Evolutionary conservation across 192 early-diverging fungal genomes (phyloP), one percentile per base, ranked within the genome.

Genomic region (Ambispora gerdemannii): DNA sequence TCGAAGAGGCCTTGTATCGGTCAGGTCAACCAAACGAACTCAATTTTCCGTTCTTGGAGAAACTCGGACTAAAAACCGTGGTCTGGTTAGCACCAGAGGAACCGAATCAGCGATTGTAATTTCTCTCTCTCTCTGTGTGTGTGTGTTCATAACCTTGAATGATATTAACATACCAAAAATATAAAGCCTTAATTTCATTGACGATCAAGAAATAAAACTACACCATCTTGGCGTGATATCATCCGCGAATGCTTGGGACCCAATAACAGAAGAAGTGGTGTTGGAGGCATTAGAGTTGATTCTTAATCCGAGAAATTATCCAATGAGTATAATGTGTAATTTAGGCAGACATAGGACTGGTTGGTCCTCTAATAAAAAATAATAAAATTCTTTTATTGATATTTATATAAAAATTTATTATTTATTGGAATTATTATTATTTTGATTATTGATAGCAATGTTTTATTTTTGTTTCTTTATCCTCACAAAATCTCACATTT

Each of bases 21-120:
- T 98, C 94, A 22, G 91, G 92, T 25, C 95, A 98, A 75, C 97
- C 97, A 17, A 98, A 99, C 75, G 97, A 99, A 81, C 88, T 99
- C 65, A 99, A 99, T 83, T 99, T 98, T 77, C 97, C 97, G 0
- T 97, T 98, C 73, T 85, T 99, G 65, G 97, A 98, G 73, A 95
- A 93, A 73, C 89, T 99, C 3, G 94, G 91, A 4, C 84, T 99
- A 63, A 92, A 92, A 53, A 95, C 94, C 10, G 92, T 99, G 32
- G 86, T 96, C 0, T 99, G 91, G 87, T 87, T 99, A 28, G 97
- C 96, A 11, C 94, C 94, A 11, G 95, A 98, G 83, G 95, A 96
- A 68, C 96, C 96, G 3, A 94, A 94, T 70, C 94, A 95, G 74
- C 83, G 91, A 50, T 95, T 97, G 90, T 92, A 82, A 71, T 83